Percentiles rank a stretch among this genome's conserved stretches.
phyloP scores from a whole-genome alignment of 441 rosid genomes.

The Macaranga tanarius region DNA sequence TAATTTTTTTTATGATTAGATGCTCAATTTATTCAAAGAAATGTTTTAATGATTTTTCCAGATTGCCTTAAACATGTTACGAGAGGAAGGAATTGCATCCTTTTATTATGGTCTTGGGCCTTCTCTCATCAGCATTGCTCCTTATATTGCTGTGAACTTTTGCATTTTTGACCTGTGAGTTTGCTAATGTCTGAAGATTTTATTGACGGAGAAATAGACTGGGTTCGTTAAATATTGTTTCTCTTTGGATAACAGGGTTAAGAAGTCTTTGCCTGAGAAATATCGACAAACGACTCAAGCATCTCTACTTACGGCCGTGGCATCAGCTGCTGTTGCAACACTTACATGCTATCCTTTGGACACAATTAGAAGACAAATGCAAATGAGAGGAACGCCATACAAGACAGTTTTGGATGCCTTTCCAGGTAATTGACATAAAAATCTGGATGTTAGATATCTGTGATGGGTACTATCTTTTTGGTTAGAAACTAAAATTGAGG shows the following conservation, averaged over 20 bases:
- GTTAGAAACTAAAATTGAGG: not conserved
- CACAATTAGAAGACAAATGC: conserved; percentile 99
- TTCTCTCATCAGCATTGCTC: conserved; percentile 92
- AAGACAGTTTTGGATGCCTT: conserved; percentile 79
- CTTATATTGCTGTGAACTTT: conserved; percentile 95
- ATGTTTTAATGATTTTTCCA: conserved; percentile 30
- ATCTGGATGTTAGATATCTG: not conserved
- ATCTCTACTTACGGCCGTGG: conserved; percentile 81
- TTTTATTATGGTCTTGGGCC: conserved; percentile 96
- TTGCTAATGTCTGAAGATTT: conserved; percentile 17
- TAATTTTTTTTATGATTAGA: conserved; percentile 19
- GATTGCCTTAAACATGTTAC: conserved; percentile 90
- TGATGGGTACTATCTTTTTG: not conserved
- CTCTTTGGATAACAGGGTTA: conserved; percentile 55
- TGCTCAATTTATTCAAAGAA: conserved; percentile 13
- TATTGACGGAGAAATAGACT: conserved; percentile 5
- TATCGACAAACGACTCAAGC: conserved; percentile 70
- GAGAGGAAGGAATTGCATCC: conserved; percentile 91
- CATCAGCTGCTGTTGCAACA: conserved; percentile 86
- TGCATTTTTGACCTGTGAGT: conserved; percentile 96
- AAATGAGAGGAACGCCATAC: conserved; percentile 87
- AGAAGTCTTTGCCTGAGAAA: conserved; percentile 88
- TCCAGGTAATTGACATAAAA: conserved; percentile 48
- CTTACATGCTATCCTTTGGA: conserved; percentile 94
- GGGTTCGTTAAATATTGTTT: conserved; percentile 1